Evolutionary conservation across 163 green algal species (phyloP).

Genomic region (Volvox carteri): DNA sequence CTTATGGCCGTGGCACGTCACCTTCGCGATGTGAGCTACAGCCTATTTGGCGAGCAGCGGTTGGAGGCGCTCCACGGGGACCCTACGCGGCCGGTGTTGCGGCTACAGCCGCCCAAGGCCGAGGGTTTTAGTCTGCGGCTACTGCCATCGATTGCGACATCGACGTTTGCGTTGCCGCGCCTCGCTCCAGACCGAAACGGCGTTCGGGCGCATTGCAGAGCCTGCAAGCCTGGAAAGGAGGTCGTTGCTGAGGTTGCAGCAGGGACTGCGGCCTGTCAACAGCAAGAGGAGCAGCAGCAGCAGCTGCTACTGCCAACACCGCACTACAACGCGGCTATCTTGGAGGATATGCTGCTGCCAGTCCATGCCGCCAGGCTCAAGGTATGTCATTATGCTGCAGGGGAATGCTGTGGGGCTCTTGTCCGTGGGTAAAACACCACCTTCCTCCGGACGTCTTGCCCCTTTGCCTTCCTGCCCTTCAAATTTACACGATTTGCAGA

Average conservation of each 20-base stretch:
- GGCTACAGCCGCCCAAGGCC: slow-evolving; percentile 51
- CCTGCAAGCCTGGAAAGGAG: too few relatives aligned
- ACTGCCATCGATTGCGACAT: slow-evolving; percentile 59
- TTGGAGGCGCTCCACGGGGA: slow-evolving; percentile 56
- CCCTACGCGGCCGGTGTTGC: slow-evolving; percentile 59
- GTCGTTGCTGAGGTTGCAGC: too few relatives aligned
- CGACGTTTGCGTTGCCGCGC: slow-evolving; percentile 69
- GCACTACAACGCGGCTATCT: slow-evolving; percentile 77
- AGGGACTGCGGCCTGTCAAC: background rate
- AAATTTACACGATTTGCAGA: too few relatives aligned
- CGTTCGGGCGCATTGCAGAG: slow-evolving; percentile 68
- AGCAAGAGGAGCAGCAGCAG: background rate
- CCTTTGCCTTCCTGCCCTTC: too few relatives aligned
- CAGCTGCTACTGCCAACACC: slow-evolving; percentile 71
- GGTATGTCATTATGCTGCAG: too few relatives aligned
- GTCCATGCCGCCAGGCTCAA: slow-evolving; percentile 51
- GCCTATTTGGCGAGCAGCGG: slow-evolving; percentile 35
- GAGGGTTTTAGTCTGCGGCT: slow-evolving; percentile 69
- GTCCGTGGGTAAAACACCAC: too few relatives aligned
- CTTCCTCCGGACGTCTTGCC: too few relatives aligned
- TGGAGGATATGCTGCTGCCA: slow-evolving; percentile 74
- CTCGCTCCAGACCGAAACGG: slow-evolving; percentile 78
- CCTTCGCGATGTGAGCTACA: slow-evolving; percentile 55
- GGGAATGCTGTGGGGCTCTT: too few relatives aligned
- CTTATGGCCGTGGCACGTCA: slow-evolving; percentile 66